These are phyloP conservation scores for Coleophoma eucalyptorum DNA, from an alignment of 2,329 filamentous ascomycete genomes.

Conservation along the genomic window DNA sequence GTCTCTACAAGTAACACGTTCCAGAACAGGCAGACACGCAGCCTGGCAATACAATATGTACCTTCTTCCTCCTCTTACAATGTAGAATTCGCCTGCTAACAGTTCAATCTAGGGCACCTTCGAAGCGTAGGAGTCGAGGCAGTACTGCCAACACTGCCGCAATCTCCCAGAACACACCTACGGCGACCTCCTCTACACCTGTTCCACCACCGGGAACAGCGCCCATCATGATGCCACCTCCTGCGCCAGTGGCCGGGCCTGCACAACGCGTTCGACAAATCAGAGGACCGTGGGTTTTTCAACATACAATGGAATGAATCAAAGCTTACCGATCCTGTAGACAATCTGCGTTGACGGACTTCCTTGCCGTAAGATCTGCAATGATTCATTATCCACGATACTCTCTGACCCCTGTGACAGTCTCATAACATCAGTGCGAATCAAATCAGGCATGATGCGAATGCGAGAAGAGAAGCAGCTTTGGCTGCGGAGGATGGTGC, in stretches of 20 bases:
- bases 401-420: constrained; percentile 30
- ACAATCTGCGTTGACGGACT: constrained; percentile 65
- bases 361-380: constrained; percentile 51
- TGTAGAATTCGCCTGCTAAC: background rate
- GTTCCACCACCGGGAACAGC: constrained; percentile 3
- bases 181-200: background rate
- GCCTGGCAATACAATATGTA: too few relatives aligned
- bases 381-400: background rate
- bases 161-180: background rate
- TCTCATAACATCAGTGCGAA: constrained; percentile 68
- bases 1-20: too few relatives aligned
- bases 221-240: background rate
- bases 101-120: background rate
- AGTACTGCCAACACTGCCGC: background rate
- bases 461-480: constrained; percentile 40
- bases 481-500: constrained; percentile 37
- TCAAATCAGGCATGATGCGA: constrained; percentile 48
- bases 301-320: background rate
- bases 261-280: constrained; percentile 15
- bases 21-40: too few relatives aligned
- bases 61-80: too few relatives aligned
- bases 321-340: constrained; percentile 22
- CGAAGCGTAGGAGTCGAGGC: background rate
- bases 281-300: constrained; percentile 23
- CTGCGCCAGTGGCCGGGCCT: too few relatives aligned